Base-by-base conservation (phyloP, 345 rosid genomes). In the Stellera chamaejasme region DNA sequence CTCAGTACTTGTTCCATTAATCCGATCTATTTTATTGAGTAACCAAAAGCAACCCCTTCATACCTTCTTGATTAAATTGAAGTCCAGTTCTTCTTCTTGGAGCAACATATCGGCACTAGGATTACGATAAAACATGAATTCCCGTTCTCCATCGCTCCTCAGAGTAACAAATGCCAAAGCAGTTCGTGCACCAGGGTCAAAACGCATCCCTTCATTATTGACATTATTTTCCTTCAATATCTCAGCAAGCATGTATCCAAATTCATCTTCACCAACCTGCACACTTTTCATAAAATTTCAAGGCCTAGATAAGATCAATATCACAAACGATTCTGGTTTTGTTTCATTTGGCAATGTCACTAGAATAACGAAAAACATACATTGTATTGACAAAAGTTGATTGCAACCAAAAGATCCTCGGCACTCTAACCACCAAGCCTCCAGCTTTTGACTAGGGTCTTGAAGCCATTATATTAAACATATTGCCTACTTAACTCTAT, bases 91-190 rank as follows among this genome's bases (percentile, higher is more conserved):
- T 54, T 71, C 69, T 69, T 81, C 97, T 63, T 66, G 67, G 56
- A 93, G 85, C 70, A 93, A 64, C 99, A 93, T 93, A 69, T 93
- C 99, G 2, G 97, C 97, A 67, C 99, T 88, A 2, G 99, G 99
- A 65, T 93, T 93, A 36, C 99, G 85, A 57, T 93, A 93, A 64
- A 89, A 93, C 97, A 93, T 93, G 76, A 93, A 93, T 53, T 93
- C 99, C 3, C 94, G 90, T 67, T 93, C 99, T 43, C 99, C 99
- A 55, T 89, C 83, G 27, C 65, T 84, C 63, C 84, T 84, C 60
- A 84, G 78, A 5, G 97, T 93, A 43, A 93, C 94, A 70, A 93
- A 93, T 39, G 99, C 97, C 62, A 93, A 72, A 70, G 99, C 99
- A 48, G 99, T 89, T 56, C 91, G 81, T 8, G 97, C 97, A 43